A percentile compares a stretch with the other conserved stretches of the same genome.
Evolutionary conservation across 2,329 filamentous ascomycete genomes (phyloP).

Genomic region (Ceratocystis smalleyi): DNA sequence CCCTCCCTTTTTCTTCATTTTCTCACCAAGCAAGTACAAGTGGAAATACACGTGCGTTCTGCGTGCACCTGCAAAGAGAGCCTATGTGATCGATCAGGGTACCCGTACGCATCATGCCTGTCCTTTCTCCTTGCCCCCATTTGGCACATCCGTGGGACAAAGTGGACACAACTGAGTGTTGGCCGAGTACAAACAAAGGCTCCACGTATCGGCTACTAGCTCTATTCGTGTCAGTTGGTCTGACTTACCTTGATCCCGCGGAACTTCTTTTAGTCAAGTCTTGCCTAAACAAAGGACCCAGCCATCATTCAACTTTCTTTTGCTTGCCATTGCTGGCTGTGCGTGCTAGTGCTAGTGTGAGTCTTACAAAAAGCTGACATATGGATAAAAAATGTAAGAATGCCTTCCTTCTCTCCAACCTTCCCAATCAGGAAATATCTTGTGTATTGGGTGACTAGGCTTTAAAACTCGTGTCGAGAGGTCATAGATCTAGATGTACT

Average conservation of each 20-base stretch:
- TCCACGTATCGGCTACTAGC: neutral
- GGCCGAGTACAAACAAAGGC: conserved; percentile 1
- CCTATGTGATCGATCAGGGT: neutral
- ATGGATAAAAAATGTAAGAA: neutral
- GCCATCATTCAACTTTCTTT: neutral
- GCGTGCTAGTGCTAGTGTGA: neutral
- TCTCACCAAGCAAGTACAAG: neutral
- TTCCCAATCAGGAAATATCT: neutral
- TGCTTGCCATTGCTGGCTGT: neutral
- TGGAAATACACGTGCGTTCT: neutral
- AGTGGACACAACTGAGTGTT: neutral
- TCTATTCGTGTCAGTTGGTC: neutral
- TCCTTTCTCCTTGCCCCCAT: neutral
- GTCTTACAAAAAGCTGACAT: neutral
- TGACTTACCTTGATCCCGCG: neutral
- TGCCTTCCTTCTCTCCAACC: too few species aligned
- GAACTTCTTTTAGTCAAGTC: neutral
- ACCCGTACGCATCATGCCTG: neutral
- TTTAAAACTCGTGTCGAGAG: neutral
- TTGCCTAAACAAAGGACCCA: neutral
- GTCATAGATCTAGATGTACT: neutral
- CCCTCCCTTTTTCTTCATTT: neutral
- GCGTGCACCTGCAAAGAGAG: neutral
- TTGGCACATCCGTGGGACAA: neutral
- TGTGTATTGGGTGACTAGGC: neutral